Conservation (phyloP, 805 yeast genomes). For the Hanseniaspora guilliermondii region DNA sequence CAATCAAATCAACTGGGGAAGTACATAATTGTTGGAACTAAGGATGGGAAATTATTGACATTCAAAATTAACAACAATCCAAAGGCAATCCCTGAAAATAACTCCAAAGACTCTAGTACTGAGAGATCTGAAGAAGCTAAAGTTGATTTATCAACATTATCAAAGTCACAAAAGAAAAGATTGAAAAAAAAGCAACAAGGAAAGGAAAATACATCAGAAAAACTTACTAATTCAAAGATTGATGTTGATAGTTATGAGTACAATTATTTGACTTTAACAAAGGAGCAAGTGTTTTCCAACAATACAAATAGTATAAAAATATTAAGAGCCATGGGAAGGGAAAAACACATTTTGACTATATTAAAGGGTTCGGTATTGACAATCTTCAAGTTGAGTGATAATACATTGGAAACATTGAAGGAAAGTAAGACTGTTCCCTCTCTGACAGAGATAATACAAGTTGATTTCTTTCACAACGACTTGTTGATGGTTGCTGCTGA, state of each 20-base stretch:
- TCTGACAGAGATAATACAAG: neutral
- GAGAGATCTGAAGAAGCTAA: neutral
- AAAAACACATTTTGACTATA: neutral
- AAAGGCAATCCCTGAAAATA: neutral
- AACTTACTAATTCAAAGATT: neutral
- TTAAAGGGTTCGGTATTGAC: neutral
- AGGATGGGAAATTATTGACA: neutral
- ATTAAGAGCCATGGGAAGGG: neutral
- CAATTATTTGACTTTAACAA: slow-evolving; percentile 2
- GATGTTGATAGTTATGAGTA: neutral
- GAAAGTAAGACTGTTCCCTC: slow-evolving; percentile 1
- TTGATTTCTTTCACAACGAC: neutral
- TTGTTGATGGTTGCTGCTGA: neutral
- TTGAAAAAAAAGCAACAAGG: slow-evolving; percentile 3
- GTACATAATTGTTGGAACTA: slow-evolving; percentile 3
- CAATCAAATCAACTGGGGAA: neutral
- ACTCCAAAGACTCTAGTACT: no score
- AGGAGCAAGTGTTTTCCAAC: neutral
- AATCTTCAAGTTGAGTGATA: neutral
- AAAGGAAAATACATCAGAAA: neutral
- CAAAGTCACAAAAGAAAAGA: slow-evolving; percentile 12
- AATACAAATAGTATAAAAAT: neutral
- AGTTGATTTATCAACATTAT: neutral
- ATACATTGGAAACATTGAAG: neutral
- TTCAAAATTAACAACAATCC: slow-evolving; percentile 12